Conservation (phyloP, 164 flowering plant species). For the grape (Vitis vinifera) region DNA sequence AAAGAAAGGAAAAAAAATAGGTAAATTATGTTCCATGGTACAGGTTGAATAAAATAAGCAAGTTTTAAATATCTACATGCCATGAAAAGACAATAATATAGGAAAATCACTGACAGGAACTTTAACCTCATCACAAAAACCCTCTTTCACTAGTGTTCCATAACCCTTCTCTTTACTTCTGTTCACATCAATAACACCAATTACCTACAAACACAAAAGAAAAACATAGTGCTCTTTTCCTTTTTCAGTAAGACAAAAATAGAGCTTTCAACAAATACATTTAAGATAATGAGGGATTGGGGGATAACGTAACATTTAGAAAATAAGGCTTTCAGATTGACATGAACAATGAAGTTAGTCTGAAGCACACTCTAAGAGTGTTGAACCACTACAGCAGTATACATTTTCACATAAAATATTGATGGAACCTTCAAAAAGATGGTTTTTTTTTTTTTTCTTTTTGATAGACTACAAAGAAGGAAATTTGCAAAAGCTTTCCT, state of each 20-base stretch:
- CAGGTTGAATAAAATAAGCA: no score
- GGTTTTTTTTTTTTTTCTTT: no score
- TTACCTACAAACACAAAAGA: constrained; percentile 48
- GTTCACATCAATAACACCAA: constrained; percentile 80
- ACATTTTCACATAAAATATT: not conserved
- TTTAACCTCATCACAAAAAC: constrained; percentile 87
- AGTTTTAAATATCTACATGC: no score
- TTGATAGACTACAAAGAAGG: no score
- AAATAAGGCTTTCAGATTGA: no score
- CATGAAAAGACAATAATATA: not conserved
- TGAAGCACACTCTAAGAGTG: not conserved
- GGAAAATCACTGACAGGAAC: not conserved
- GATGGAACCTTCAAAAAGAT: no score
- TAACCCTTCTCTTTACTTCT: constrained; percentile 83
- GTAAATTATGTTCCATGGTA: no score
- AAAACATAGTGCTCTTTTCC: not conserved
- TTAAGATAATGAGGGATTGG: not conserved
- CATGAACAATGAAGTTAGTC: not conserved
- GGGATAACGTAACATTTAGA: no score
- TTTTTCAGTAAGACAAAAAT: not conserved
- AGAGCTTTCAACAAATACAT: not conserved
- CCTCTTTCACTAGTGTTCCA: constrained; percentile 80
- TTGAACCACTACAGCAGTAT: not conserved
- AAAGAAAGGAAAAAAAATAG: no score
- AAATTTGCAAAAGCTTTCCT: no score